Evolutionary conservation across 163 green algal genomes (phyloP).

Genomic region (Scenedesmus sp.): DNA sequence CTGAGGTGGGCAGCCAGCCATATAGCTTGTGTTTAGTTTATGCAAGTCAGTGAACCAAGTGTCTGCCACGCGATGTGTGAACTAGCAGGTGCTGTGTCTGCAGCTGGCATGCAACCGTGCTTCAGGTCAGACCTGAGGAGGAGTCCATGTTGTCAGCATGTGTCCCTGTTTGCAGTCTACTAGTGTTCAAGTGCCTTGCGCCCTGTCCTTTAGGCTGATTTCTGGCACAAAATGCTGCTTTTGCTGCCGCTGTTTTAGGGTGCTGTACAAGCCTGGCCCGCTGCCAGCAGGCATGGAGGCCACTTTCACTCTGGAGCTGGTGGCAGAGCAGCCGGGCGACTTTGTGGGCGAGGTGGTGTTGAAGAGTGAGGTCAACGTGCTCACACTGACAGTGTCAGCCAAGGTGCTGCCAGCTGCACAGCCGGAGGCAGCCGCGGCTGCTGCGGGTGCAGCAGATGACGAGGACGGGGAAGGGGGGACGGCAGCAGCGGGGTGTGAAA

Average conservation of each 20-base stretch:
- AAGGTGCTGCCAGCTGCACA: slow-evolving; percentile 57
- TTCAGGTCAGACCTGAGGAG: no score
- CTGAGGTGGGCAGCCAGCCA: slow-evolving; percentile 25
- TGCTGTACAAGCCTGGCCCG: slow-evolving; percentile 62
- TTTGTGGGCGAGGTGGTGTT: slow-evolving; percentile 67
- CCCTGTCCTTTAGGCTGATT: no score
- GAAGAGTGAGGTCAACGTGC: slow-evolving; percentile 65
- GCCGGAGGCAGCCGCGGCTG: neutral
- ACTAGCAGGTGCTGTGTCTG: neutral
- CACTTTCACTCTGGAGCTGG: slow-evolving; percentile 68
- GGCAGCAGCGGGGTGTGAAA: neutral
- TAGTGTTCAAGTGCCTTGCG: no score
- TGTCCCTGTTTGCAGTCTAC: no score
- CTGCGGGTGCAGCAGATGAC: neutral
- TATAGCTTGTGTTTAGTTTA: no score
- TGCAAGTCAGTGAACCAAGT: no score
- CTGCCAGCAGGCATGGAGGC: slow-evolving; percentile 72
- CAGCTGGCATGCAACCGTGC: neutral
- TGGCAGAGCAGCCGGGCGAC: slow-evolving; percentile 59
- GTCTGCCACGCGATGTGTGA: no score
- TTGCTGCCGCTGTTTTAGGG: neutral
- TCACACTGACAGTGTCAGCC: slow-evolving; percentile 62
- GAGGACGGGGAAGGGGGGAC: neutral
- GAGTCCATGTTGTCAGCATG: no score
- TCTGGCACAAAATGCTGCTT: neutral